Conservation (phyloP, 2,329 filamentous ascomycete genomes). For the Tothia fuscella region DNA sequence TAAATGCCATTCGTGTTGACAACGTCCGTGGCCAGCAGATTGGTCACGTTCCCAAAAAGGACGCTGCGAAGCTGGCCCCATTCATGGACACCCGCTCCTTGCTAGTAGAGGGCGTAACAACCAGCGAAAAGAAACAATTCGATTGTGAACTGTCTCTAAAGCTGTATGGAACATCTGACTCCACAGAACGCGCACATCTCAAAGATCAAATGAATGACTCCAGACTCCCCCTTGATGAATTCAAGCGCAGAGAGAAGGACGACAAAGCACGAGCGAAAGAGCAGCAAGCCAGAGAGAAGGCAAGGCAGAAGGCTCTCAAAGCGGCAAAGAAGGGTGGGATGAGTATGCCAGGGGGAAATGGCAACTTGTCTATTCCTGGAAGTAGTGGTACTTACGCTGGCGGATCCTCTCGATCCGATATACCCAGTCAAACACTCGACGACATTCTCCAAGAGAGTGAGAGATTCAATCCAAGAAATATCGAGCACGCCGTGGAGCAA, state of each 20-base stretch:
- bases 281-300: slow-evolving; percentile 24
- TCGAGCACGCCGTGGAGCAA: slow-evolving; percentile 53
- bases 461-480: slow-evolving; percentile 53
- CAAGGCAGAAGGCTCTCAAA: slow-evolving; percentile 35
- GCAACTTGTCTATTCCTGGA: slow-evolving; percentile 12
- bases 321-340: slow-evolving; percentile 22
- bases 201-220: slow-evolving; percentile 51
- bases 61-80: slow-evolving; percentile 60
- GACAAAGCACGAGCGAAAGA: slow-evolving; percentile 29
- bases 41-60: slow-evolving; percentile 58
- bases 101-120: slow-evolving; percentile 56
- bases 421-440: slow-evolving; percentile 42
- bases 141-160: slow-evolving; percentile 62
- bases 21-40: slow-evolving; percentile 68
- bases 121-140: slow-evolving; percentile 51
- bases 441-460: slow-evolving; percentile 56
- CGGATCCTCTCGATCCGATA: slow-evolving; percentile 17
- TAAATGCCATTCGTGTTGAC: slow-evolving; percentile 65
- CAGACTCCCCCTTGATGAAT: slow-evolving; percentile 40
- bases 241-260: slow-evolving; percentile 37
- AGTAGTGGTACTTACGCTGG: slow-evolving; percentile 20
- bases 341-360: slow-evolving; percentile 19
- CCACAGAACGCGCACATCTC: slow-evolving; percentile 14
- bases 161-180: slow-evolving; percentile 56
- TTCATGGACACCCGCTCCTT: slow-evolving; percentile 45